These are phyloP conservation scores for Sisymbrium irio DNA, from an alignment of 345 rosid species.

Conservation along the genomic window DNA sequence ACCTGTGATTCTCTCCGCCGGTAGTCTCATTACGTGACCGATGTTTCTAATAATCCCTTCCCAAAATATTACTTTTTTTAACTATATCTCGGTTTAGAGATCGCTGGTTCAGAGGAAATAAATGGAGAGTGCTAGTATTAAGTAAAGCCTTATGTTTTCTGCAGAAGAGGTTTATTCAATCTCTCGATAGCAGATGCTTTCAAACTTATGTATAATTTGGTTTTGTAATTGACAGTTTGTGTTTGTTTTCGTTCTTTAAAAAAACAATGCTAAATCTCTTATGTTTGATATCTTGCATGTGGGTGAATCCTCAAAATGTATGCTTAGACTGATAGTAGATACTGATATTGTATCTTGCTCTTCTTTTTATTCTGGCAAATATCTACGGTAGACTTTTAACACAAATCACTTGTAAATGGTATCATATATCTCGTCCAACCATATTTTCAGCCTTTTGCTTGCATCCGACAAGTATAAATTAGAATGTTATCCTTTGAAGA, in stretches of 20 bases:
- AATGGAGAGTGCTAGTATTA: conserved; percentile 27
- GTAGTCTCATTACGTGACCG: conserved; percentile 15
- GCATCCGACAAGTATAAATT: neutral
- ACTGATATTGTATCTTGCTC: neutral
- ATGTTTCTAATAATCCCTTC: conserved; percentile 23
- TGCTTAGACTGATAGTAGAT: neutral
- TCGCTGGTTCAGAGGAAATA: conserved; percentile 21
- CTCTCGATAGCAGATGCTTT: conserved; percentile 21
- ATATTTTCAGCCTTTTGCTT: too few relatives aligned
- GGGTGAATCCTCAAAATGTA: neutral
- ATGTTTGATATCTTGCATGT: neutral
- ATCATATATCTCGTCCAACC: too few relatives aligned
- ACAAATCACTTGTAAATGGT: too few relatives aligned
- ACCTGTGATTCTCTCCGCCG: conserved; percentile 4
- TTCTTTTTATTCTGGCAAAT: neutral
- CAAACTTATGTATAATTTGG: conserved; percentile 26
- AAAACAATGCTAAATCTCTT: neutral
- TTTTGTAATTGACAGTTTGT: conserved; percentile 29
- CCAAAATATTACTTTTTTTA: conserved; percentile 6
- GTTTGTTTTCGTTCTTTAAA: neutral
- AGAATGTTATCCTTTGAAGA: neutral
- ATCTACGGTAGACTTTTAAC: too few relatives aligned
- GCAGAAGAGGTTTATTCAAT: conserved; percentile 18
- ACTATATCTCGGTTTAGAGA: conserved; percentile 30
- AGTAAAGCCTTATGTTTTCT: conserved; percentile 13